Base-by-base conservation (phyloP, 1,284 basidiomycete species). In the Microbotryomycetes sp. region DNA sequence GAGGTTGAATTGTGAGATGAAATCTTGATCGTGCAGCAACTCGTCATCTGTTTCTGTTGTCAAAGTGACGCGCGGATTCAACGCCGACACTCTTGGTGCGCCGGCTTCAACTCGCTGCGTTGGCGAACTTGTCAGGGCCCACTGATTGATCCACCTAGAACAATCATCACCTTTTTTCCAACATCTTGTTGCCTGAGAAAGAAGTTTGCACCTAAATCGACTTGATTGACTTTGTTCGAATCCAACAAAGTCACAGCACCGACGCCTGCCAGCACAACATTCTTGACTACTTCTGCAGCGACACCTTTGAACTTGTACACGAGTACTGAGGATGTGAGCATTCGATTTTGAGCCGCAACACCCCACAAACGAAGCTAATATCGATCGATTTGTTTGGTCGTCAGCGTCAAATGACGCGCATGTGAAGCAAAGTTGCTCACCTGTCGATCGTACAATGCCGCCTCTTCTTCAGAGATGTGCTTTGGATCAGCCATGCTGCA, bases 271-370 rank as follows among this genome's bases (percentile, higher is more conserved):
- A 84, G 75, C 6, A 84, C 82, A 36, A 82, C 77, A 75, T 99
- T 99, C 78, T 98, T 99, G 77, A 96, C 88, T 26, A 87, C 84
- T 76, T 99, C 96, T n/a, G 92, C 92, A 19, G 94, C 91, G 42
- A 90, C 81, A 3, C 92, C 91, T 49, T 84, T 81, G 55, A 97
- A 65, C 26, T 84, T 84, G 36, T 92, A 79, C 49, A 99, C 81
- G 55, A 97, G 80, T 66, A 98, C 89, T 5, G 91, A 89, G 15
- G 93, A 88, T 72, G 88, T 90, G 69, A 92, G 85, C 89, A 97
- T 94, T 72, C 92, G 94, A 68, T 58, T 56, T 76, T 98, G 94
- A 29, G 96, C 94, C 76, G 97, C 94, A 30, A 97, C 82, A 49
- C 96, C 94, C 94, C 94, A 98, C 64, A 97, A 79, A 29, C 96